Evolutionary conservation across 78 protist species (phyloP), one percentile per base, ranked within the genome.

Genomic region (Dictyostelium brefeldianum): DNA sequence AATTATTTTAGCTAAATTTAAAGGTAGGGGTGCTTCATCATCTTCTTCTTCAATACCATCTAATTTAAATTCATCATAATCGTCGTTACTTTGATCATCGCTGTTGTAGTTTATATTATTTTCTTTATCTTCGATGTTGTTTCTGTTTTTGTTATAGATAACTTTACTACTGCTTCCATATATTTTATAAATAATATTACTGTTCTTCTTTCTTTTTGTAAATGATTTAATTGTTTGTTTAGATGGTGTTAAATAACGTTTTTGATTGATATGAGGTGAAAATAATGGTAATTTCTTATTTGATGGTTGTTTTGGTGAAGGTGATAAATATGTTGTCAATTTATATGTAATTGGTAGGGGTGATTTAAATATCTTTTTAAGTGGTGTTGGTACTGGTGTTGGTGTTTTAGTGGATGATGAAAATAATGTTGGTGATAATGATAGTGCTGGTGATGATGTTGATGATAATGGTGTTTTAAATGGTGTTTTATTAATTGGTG

Each of bases 401-500:
- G 65, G 5, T 56, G 67, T 22, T 57, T 10, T 57, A 15, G 57
- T 51, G 3, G 57, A 51, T 51, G 57, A 6, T 51, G 57, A 14
- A 14, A n/a, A 51, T 0, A n/a, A 5, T 10, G 29, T 22, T 59
- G 69, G 22, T 59, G 5, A 22, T 1, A 62, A 25, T 62, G 75
- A 48, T 18, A 11, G 15, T 82, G 65, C 53, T 25, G 62, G 18
- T 69, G 77, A 5, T 47, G 62, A 10, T 22, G 89, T 18, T 41
- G 47, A 4, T 15, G 25, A 15, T 25, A 41, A 4, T 20, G 89
- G 27, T 81, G 89, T 82, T 20, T 62, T 56, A 29, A 51, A 57
- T 57, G 74, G 27, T 29, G 69, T 73, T 73, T 73, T 22, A 31
- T 59, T 80, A 29, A 10, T 43, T 50, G 81, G 43, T 27, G 64